Evolutionary conservation across 352 stramenopile genomes (phyloP).

Genomic region (Phytophthora hybrid): DNA sequence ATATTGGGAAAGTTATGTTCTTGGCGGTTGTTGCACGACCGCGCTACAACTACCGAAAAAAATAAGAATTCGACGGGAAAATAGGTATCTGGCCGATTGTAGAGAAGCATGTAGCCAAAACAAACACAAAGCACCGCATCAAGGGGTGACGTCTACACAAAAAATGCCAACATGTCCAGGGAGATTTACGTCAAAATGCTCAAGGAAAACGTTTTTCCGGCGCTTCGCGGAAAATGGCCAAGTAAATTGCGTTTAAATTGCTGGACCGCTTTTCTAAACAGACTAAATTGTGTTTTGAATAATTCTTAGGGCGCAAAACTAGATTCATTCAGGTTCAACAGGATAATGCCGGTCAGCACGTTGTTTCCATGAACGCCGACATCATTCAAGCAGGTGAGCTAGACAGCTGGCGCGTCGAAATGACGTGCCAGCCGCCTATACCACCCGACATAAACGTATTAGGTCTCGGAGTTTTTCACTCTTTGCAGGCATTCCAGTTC

Average conservation of each 20-base stretch:
- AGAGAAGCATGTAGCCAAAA: too few relatives aligned
- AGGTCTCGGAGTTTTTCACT: too few relatives aligned
- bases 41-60: too few relatives aligned
- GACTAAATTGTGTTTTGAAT: background rate
- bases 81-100: too few relatives aligned
- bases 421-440: too few relatives aligned
- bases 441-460: too few relatives aligned
- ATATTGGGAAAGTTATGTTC: constrained; percentile 30
- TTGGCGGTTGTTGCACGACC: constrained; percentile 22
- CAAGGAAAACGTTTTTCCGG: constrained; percentile 16
- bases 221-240: constrained; percentile 13
- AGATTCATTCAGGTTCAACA: constrained; percentile 12
- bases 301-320: constrained; percentile 6
- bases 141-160: background rate
- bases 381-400: background rate
- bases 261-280: background rate
- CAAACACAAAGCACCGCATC: too few relatives aligned
- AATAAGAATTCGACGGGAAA: too few relatives aligned
- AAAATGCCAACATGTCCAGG: constrained; percentile 15
- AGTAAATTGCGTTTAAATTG: constrained; percentile 1
- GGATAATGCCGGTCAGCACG: constrained; percentile 15
- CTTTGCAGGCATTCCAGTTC: too few relatives aligned
- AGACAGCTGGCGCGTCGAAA: too few relatives aligned
- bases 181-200: constrained; percentile 21
- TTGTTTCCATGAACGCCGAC: constrained; percentile 8